Evolutionary conservation across 2,329 filamentous ascomycete species (phyloP).

Genomic region (Periconia digitata): DNA sequence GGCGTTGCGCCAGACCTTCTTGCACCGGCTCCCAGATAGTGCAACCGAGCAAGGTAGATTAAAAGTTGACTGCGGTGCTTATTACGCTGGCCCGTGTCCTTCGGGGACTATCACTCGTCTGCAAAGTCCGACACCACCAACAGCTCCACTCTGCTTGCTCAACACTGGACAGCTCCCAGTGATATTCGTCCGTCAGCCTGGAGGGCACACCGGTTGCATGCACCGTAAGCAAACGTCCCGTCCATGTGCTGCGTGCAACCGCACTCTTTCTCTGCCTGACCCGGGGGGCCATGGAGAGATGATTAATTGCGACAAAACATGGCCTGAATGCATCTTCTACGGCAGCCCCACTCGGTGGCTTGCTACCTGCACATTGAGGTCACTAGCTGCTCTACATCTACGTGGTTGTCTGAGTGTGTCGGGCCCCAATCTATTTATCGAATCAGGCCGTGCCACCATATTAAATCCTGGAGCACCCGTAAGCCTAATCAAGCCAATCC

Average conservation of each 20-base stretch:
- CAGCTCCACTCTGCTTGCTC: conserved; percentile 1
- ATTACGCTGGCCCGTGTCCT: conserved; percentile 19
- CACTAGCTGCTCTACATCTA: conserved; percentile 3
- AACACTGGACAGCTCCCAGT: conserved; percentile 3
- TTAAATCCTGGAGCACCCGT: conserved; percentile 15
- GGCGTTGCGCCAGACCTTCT: background rate
- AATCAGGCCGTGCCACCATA: conserved; percentile 9
- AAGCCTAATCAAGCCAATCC: conserved; percentile 26
- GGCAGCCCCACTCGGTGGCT: background rate
- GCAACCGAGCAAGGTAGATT: conserved; percentile 20
- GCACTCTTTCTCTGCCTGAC: conserved; percentile 9
- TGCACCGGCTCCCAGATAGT: conserved; percentile 6
- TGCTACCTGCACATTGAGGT: conserved; percentile 6
- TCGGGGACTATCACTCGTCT: conserved; percentile 20
- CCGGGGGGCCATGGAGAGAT: too few relatives aligned
- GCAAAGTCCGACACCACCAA: conserved; percentile 21
- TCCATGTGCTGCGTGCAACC: conserved; percentile 2
- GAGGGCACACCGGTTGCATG: conserved; percentile 6
- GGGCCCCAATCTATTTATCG: conserved; percentile 6
- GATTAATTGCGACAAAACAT: conserved; percentile 12
- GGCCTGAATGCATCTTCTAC: background rate
- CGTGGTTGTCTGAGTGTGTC: conserved; percentile 5
- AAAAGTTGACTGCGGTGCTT: conserved; percentile 26
- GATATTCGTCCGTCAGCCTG: conserved; percentile 8
- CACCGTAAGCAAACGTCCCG: conserved; percentile 3